Base-by-base conservation (phyloP, 345 rosid genomes). In the Gossypium rotundifolium region DNA sequence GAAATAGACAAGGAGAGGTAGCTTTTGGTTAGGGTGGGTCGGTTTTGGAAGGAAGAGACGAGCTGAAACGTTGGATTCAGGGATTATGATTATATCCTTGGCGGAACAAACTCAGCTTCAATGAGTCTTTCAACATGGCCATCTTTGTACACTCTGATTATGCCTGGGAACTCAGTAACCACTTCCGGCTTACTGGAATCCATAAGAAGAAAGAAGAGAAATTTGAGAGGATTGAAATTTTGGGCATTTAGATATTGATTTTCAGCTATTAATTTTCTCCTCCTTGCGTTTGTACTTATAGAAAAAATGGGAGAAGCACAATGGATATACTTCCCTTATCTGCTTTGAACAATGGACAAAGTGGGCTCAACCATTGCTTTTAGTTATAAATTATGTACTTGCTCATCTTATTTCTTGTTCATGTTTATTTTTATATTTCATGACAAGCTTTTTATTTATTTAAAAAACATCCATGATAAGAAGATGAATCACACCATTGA, bases 1-100 rank as follows among this genome's bases (percentile, higher is more conserved):
- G 77, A 89, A 84, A 82, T 84, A 86, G 70, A 87, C 77, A 0
- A 87, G 83, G 46, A 89, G 61, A 27, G 88, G 88, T 10, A 86
- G 70, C 17, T 86, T 88, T 7, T 72, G 75, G 53, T 40, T 22
- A 0, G 69, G 61, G n/a, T 22, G 44, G 68, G 75, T 9, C 29
- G 72, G 54, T 70, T 75, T 76, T 4, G 89, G 90, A 29, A 87
- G 85, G 74, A 76, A 86, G 60, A 87, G 76, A 29, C 91, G 86
- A 14, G 86, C 89, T 52, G 82, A 80, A 75, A 87, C 72, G 68
- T 74, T 46, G 68, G 81, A 23, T 58, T 77, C 74, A 10, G 65
- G 74, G 2, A 73, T 23, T 44, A 81, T 61, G 0, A 75, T 49
- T 0, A 84, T 49, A 70, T 89, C 91, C 44, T 88, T 85, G 90